Evolutionary conservation across 2,329 filamentous ascomycete species (phyloP), one percentile per base, ranked within the genome.

Genomic region (Albifimbria verrucaria): DNA sequence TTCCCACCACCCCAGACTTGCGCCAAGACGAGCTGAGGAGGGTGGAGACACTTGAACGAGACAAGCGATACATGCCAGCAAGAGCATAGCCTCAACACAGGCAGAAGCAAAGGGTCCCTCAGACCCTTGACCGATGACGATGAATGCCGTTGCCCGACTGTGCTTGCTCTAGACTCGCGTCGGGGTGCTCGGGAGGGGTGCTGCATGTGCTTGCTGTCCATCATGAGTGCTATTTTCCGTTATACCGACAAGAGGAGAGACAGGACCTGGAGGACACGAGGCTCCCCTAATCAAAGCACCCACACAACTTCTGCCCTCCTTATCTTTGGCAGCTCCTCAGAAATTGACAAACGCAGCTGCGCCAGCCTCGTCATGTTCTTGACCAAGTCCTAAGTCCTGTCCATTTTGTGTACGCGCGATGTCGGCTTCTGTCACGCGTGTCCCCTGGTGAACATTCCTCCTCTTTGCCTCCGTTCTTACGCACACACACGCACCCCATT

Each of bases 351-450:
- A 39, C 11, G 32, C n/a, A n/a, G 18, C 32, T 39, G 32, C 32
- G 32, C 32, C 32, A 49, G 52, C 55, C 50, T 55, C 52, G 32
- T 39, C 32, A 39, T 39, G 32, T n/a, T 12, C 32, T 17, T 17
- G 32, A 17, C 32, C 32, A 17, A 39, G 32, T 6, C 32, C 12
- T 15, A 15, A 39, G 32, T 39, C 32, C 4, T 6, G 15, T 39
- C 12, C 5, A 39, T 5, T 39, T 12, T 7, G 32, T 39, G 12
- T 39, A n/a, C 5, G 32, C 12, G 32, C 32, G 32, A 15, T 39
- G 32, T 15, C 32, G 32, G 32, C 32, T n/a, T 17, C 4, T 12
- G 32, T 39, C 32, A 39, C 18, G 32, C 32, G 32, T 39, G 12
- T 39, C 32, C 15, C 18, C 32, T 39, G 4, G 32, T 39, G 32